phyloP scores from a whole-genome alignment of 2,329 filamentous ascomycete species.

The Nigrospora sphaerica region DNA sequence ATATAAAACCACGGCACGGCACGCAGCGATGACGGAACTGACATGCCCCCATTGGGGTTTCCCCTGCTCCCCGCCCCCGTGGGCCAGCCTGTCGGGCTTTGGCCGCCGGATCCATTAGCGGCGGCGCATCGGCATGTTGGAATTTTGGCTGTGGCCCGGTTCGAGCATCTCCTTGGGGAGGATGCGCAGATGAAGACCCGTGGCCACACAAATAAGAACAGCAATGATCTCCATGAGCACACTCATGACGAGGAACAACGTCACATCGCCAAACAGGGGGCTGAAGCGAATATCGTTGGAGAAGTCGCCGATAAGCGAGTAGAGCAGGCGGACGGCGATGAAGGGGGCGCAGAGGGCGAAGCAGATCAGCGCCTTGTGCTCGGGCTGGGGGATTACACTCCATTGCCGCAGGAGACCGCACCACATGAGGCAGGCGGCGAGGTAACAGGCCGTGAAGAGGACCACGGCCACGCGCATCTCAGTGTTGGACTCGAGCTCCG shows the following conservation, averaged over 20 bases:
- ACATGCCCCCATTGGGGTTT: too few relatives aligned
- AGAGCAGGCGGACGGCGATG: constrained; percentile 17
- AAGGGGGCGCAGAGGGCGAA: constrained; percentile 17
- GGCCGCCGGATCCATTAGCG: too few relatives aligned
- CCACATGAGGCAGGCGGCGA: constrained; percentile 13
- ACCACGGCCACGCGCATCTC: constrained; percentile 2
- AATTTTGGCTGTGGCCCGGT: too few relatives aligned
- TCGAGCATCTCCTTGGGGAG: background rate
- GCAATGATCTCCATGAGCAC: constrained; percentile 21
- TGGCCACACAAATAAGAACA: constrained; percentile 12
- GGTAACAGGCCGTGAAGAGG: constrained; percentile 2
- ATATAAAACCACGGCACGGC: too few relatives aligned
- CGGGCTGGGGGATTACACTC: constrained; percentile 6
- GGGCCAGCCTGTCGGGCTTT: too few relatives aligned
- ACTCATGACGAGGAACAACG: constrained; percentile 21
- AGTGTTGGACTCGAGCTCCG: constrained; percentile 4
- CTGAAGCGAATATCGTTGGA: constrained; percentile 3
- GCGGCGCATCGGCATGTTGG: too few relatives aligned
- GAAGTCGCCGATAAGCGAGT: constrained; percentile 15
- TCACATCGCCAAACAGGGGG: constrained; percentile 11
- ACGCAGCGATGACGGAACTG: too few relatives aligned
- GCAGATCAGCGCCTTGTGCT: constrained; percentile 20
- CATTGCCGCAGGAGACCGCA: constrained; percentile 7
- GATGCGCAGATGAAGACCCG: constrained; percentile 3
- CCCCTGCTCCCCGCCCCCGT: too few relatives aligned